Evolutionary conservation across 371 early-diverging fungal species (phyloP), one percentile per base, ranked within the genome.

Genomic region (Mortierella sp.): DNA sequence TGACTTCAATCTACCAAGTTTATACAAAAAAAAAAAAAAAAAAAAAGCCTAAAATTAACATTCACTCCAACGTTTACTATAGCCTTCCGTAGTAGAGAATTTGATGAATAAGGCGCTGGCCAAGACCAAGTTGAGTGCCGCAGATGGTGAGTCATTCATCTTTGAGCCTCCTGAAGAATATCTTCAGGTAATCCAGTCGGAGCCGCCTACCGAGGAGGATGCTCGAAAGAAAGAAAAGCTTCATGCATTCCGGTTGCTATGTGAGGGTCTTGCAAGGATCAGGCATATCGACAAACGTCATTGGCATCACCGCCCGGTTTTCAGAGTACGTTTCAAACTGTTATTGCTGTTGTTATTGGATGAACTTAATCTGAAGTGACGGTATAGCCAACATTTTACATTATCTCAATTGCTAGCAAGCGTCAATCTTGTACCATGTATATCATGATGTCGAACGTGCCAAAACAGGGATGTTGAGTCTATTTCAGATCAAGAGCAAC

Each of bases 271-370:
- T 11, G 69, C 70, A 11, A 76, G 87, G 22, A 85, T 92, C 47
- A 80, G 87, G 38, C 68, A 73, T 22, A 64, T 81, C 1, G 94
- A 94, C 66, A 91, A 88, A 65, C 88, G 90, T 13, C 82, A 78
- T 16, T 90, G 90, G 90, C 92, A 93, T 36, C 94, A 94, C 68
- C 87, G 91, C 32, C 90, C 90, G 0, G 81, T 85, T 16, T 94
- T 85, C 70, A 87, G 88, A 76, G 94, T 94, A 86, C 64, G 82
- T 22, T 16, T 2, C 21, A 24, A 11, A 5, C 2, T 47, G 24
- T 33, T 33, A 11, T 53, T 28, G 15, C 1, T 40, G 16, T 45
- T 16, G 2, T 11, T 9, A 45, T 16, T 45, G 11, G 11, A 45
- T 45, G 16, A 8, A 4, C n/a, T n/a, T 3, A 16, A 50, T 50